phyloP scores from a whole-genome alignment of 2,329 filamentous ascomycete species.

The Colletotrichum musicola region DNA sequence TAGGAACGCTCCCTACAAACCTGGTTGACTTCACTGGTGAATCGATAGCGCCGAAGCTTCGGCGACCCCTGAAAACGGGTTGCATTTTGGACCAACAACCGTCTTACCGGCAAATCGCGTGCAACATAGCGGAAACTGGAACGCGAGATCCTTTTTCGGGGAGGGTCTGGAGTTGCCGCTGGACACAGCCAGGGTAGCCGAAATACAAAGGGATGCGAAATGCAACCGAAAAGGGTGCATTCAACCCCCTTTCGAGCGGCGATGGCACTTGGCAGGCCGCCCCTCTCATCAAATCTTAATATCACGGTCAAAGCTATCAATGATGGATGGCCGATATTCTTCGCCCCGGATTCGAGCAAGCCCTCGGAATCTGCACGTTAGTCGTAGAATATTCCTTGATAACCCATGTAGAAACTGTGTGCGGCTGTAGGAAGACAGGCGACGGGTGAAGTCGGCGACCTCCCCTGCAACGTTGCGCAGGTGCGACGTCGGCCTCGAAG shows the following conservation, averaged over 20 bases:
- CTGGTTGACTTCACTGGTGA: slow-evolving; percentile 16
- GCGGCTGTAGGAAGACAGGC: slow-evolving; percentile 1
- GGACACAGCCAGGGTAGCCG: slow-evolving; percentile 30
- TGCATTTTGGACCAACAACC: slow-evolving; percentile 2
- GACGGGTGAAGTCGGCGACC: slow-evolving; percentile 20
- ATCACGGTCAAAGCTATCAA: not conserved
- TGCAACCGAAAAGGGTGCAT: slow-evolving; percentile 23
- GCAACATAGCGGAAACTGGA: slow-evolving; percentile 25
- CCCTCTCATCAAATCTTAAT: slow-evolving; percentile 23
- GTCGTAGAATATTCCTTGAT: slow-evolving; percentile 26
- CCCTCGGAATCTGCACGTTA: slow-evolving; percentile 21
- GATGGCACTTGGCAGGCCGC: slow-evolving; percentile 13
- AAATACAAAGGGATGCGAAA: slow-evolving; percentile 32
- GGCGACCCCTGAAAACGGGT: slow-evolving; percentile 21
- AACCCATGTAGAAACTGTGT: slow-evolving; percentile 15
- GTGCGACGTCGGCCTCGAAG: slow-evolving; percentile 20
- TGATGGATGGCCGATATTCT: not conserved
- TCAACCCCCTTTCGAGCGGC: slow-evolving; percentile 21
- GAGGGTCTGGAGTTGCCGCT: slow-evolving; percentile 15
- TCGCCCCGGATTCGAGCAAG: slow-evolving; percentile 20
- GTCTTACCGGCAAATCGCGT: slow-evolving; percentile 1
- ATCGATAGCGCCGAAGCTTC: slow-evolving; percentile 34
- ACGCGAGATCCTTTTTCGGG: slow-evolving; percentile 8
- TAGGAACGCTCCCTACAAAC: not conserved
- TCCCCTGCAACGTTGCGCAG: slow-evolving; percentile 10